Evolutionary conservation across 2,329 filamentous ascomycete species (phyloP), one percentile per base, ranked within the genome.

Genomic region (Xylaria digitata): DNA sequence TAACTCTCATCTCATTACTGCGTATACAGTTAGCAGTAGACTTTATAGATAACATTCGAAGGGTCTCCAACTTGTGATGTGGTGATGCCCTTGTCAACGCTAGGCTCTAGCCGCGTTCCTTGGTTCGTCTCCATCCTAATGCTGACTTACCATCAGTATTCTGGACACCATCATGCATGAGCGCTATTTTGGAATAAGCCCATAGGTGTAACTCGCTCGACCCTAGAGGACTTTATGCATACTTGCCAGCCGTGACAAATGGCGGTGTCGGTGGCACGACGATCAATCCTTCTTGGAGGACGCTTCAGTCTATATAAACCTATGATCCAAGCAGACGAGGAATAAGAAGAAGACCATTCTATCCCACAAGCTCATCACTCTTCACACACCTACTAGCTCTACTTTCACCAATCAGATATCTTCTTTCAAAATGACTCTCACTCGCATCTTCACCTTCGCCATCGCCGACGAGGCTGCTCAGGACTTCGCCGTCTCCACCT

Each of bases 221-320:
- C 61, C 57, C 61, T 58, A n/a, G 53, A 45, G 37, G 42, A 55
- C 57, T 62, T 65, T 37, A 68, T 65, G 62, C 66, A 55, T 15
- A 54, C 15, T 23, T 54, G 32, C 46, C 13, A 30, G 59, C 15
- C 42, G 34, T 69, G 66, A 69, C 66, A 69, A 69, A 69, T 69
- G 66, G 63, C 60, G 60, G 63, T 66, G 63, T 63, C 60, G 59
- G 30, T 63, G 34, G 34, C 30, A 65, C 37, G 66, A 56, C 62
- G 66, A 68, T 68, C 66, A 65, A 66, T 66, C 63, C 66, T 61
- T 57, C 52, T 21, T 17, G 34, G 26, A 53, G 13, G 50, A 19
- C 45, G 32, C 32, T 7, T 61, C 42, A 37, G 63, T 69, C 60
- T 69, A 69, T 69, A 69, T 69, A 69, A 69, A 63, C 63, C 58